These are phyloP conservation scores for Mucor circinelloides DNA, from an alignment of 371 early-diverging fungal genomes.

Conservation along the genomic window DNA sequence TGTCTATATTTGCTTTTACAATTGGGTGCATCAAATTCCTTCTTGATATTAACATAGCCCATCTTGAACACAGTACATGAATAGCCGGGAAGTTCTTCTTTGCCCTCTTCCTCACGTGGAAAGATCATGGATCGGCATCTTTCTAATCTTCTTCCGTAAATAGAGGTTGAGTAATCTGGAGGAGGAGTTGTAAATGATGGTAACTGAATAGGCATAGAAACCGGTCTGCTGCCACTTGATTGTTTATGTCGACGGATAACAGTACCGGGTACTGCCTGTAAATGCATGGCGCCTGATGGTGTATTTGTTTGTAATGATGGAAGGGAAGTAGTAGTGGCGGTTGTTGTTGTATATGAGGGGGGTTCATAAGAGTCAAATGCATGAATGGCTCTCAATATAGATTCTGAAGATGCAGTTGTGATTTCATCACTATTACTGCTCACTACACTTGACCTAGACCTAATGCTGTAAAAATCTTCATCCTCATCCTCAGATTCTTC, in stretches of 20 bases:
- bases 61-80: slow-evolving; percentile 49
- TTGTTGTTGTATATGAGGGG: neutral
- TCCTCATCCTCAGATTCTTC: slow-evolving; percentile 5
- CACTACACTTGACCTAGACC: neutral
- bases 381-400: slow-evolving; percentile 27
- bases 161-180: slow-evolving; percentile 6
- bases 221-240: slow-evolving; percentile 11
- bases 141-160: slow-evolving; percentile 26
- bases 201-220: slow-evolving; percentile 25
- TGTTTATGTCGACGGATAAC: slow-evolving; percentile 15
- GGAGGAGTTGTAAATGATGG: slow-evolving; percentile 23
- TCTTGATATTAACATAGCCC: slow-evolving; percentile 51
- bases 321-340: slow-evolving; percentile 3
- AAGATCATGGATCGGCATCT: slow-evolving; percentile 33
- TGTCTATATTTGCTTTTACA: slow-evolving; percentile 32
- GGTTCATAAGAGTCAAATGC: slow-evolving; percentile 29
- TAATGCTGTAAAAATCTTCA: neutral
- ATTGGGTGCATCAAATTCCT: slow-evolving; percentile 43
- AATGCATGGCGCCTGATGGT: slow-evolving; percentile 16
- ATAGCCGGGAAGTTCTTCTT: slow-evolving; percentile 44
- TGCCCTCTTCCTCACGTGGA: slow-evolving; percentile 37
- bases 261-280: slow-evolving; percentile 1
- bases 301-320: slow-evolving; percentile 18
- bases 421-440: slow-evolving; percentile 3
- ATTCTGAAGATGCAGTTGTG: slow-evolving; percentile 2